A percentile compares a stretch with the other conserved stretches of the same genome.
phyloP scores from a whole-genome alignment of 805 yeast genomes.

The Cyberlindnera petersonii region DNA sequence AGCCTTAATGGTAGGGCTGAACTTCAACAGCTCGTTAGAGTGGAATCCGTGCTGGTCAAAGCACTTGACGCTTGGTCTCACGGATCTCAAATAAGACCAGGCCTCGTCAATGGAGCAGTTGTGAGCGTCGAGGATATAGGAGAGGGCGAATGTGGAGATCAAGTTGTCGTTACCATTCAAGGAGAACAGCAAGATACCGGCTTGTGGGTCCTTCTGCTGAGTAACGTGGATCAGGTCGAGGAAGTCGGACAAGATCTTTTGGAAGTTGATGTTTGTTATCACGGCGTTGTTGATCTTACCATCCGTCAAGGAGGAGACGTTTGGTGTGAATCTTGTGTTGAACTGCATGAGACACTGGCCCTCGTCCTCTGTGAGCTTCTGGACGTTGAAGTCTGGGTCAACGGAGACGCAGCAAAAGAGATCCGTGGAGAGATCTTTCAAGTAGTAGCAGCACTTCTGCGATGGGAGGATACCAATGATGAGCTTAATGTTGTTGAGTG shows the following conservation, averaged over 20 bases:
- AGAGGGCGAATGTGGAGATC: conserved; percentile 21
- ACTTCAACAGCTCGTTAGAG: conserved; percentile 23
- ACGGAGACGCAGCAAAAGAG: conserved; percentile 30
- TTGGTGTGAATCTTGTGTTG: conserved; percentile 26
- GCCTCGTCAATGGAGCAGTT: conserved; percentile 24
- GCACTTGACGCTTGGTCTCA: conserved; percentile 26
- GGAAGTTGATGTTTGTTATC: conserved; percentile 25
- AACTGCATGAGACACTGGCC: conserved; percentile 26
- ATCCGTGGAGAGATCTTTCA: conserved; percentile 27
- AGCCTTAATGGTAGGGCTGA: conserved; percentile 20
- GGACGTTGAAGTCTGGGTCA: conserved; percentile 33
- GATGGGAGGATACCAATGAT: conserved; percentile 36
- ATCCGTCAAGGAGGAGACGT: conserved; percentile 19
- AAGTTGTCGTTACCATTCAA: conserved; percentile 29
- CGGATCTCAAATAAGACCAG: conserved; percentile 23
- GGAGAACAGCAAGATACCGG: conserved; percentile 27
- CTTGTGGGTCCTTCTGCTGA: conserved; percentile 23
- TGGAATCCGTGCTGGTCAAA: conserved; percentile 24
- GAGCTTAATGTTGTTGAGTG: conserved; percentile 36
- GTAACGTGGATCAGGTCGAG: conserved; percentile 19
- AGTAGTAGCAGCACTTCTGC: conserved; percentile 30
- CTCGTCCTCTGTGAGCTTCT: conserved; percentile 27
- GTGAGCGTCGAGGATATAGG: conserved; percentile 24
- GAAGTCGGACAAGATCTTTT: conserved; percentile 24
- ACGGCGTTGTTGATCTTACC: conserved; percentile 23